A percentile compares a stretch with the other conserved stretches of the same genome.
phyloP scores from a whole-genome alignment of 2,329 filamentous ascomycete genomes.

The Pseudohalonectria lignicola region DNA sequence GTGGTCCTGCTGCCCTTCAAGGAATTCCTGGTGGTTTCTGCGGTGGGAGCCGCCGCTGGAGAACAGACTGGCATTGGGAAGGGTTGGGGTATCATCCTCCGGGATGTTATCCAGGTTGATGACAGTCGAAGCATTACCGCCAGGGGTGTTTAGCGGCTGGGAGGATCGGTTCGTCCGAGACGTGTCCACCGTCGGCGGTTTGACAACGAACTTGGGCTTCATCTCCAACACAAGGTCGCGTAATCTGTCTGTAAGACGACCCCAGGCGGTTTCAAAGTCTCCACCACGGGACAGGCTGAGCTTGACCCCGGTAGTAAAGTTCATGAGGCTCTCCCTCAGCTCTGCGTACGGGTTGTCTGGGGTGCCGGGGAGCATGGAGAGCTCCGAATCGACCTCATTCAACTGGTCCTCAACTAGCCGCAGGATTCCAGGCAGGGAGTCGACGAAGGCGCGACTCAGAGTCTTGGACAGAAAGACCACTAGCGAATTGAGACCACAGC shows the following conservation, averaged over 20 bases:
- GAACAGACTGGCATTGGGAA: too few relatives aligned
- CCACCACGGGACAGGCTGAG: slow-evolving; percentile 30
- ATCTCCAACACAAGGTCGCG: slow-evolving; percentile 30
- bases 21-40: slow-evolving; percentile 5
- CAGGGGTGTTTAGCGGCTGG: not conserved
- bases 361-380: slow-evolving; percentile 53
- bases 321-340: slow-evolving; percentile 46
- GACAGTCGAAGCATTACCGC: too few relatives aligned
- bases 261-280: slow-evolving; percentile 34
- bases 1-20: slow-evolving; percentile 5
- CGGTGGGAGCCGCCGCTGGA: slow-evolving; percentile 5
- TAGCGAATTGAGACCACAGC: slow-evolving; percentile 42
- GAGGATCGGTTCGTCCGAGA: not conserved
- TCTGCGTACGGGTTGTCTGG: slow-evolving; percentile 57
- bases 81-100: too few relatives aligned
- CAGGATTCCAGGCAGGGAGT: slow-evolving; percentile 28
- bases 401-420: slow-evolving; percentile 40
- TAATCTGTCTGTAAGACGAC: slow-evolving; percentile 39
- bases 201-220: slow-evolving; percentile 34
- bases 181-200: slow-evolving; percentile 11
- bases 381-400: slow-evolving; percentile 36
- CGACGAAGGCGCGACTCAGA: slow-evolving; percentile 41
- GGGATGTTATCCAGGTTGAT: slow-evolving; percentile 3
- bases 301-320: slow-evolving; percentile 43
- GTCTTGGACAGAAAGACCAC: slow-evolving; percentile 40